Conservation (phyloP, 306 rosid genomes). For the Comarum palustre region DNA sequence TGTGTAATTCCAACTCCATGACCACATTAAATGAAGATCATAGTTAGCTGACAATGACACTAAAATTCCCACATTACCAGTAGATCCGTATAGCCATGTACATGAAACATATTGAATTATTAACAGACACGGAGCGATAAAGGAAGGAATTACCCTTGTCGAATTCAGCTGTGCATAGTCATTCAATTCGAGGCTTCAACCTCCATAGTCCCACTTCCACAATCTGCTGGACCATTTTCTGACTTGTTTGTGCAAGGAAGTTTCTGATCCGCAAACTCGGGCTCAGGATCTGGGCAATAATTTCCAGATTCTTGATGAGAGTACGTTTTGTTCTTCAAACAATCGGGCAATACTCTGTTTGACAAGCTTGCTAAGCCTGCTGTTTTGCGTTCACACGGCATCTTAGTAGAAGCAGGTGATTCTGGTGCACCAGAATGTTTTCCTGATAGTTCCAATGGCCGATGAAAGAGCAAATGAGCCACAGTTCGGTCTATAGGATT, state of each 20-base stretch:
- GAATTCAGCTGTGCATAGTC: constrained; percentile 14
- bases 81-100: constrained; percentile 34
- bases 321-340: constrained; percentile 33
- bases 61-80: constrained; percentile 42
- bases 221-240: constrained; percentile 38
- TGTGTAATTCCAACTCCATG: constrained; percentile 2
- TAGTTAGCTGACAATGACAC: constrained; percentile 49
- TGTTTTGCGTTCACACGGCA: constrained; percentile 35
- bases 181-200: constrained; percentile 61
- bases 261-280: constrained; percentile 37
- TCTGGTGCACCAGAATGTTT: constrained; percentile 45
- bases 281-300: constrained; percentile 31
- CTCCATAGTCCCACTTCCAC: constrained; percentile 39
- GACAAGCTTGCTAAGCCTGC: constrained; percentile 35
- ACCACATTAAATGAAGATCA: constrained; percentile 35
- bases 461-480: constrained; percentile 88
- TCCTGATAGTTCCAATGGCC: constrained; percentile 54
- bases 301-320: constrained; percentile 38
- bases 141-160: constrained; percentile 59
- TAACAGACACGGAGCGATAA: constrained; percentile 34
- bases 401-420: constrained; percentile 44
- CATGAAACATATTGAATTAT: constrained; percentile 9
- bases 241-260: constrained; percentile 51
- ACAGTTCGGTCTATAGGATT: constrained; percentile 82
- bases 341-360: constrained; percentile 33